Evolutionary conservation across 225 moss, liverwort and hornwort species (phyloP), one percentile per base, ranked within the genome.

Genomic region (Physcomitrium patens): DNA sequence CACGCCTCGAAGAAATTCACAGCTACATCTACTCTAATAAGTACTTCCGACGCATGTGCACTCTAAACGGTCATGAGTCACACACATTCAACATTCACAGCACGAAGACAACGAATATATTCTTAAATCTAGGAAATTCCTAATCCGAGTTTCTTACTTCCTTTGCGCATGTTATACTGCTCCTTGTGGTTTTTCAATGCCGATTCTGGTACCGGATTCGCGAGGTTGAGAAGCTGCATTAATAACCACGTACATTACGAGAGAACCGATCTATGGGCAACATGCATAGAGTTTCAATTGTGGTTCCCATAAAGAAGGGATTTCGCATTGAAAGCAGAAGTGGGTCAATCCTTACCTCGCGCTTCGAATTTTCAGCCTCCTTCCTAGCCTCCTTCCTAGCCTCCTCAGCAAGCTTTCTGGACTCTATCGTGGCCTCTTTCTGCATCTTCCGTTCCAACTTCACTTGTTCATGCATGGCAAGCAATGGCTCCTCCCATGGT

Each of bases 211-310:
- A 70, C 41, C 78, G 83, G 80, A 24, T 78, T 72, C 11, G 80
- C 80, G 75, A 83, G 72, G 54, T 75, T 61, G 24, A 75, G 71
- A 75, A 86, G 55, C 86, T 86, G 80, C 75, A 72, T 41, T 56
- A 61, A 64, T 37, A 44, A 17, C 24, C 70, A 62, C 56, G 60
- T 5, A 0, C 19, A n/a, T 15, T 56, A 23, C 56, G 46, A 68
- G 27, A 50, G 31, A 17, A 42, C 55, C 44, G 24, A 23, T 49
- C 47, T 7, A 14, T 12, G 19, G 10, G 45, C 11, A 60, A 58
- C 20, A 47, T 28, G 55, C 7, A 49, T 5, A 12, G 18, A 19
- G 0, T 15, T 42, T 42, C 50, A 63, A 28, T 23, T 12, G 46
- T 60, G 23, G 52, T 44, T 37, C 71, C 57, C 56, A 59, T 6